Conservation (phyloP, 495 filamentous ascomycete species). For the Aspergillus kassunensis region DNA sequence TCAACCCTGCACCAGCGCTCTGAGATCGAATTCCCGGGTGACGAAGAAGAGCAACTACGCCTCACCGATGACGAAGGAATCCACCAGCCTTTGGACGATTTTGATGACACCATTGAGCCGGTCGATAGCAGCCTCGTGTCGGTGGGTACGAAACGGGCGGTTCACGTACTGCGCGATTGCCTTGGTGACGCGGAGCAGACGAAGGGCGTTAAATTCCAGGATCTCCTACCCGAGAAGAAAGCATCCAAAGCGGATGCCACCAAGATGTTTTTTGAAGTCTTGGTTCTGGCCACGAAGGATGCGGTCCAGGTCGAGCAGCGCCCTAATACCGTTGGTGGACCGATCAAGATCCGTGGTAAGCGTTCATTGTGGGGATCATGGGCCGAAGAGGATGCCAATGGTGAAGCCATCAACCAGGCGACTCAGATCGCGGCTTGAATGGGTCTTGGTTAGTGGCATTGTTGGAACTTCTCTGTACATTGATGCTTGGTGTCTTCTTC, state of each 20-base stretch:
- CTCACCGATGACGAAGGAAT: conserved; percentile 53
- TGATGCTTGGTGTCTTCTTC: conserved; percentile 3
- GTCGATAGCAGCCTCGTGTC: conserved; percentile 80
- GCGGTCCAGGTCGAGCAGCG: conserved; percentile 95
- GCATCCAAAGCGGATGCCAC: conserved; percentile 86
- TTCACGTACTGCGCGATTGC: conserved; percentile 86
- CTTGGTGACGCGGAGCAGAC: conserved; percentile 68
- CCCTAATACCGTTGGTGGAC: conserved; percentile 65
- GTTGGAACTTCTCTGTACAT: conserved; percentile 6
- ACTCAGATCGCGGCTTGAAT: conserved; percentile 27
- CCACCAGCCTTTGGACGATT: conserved; percentile 43
- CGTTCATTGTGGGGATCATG: conserved; percentile 90
- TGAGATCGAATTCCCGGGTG: conserved; percentile 62
- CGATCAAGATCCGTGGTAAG: conserved; percentile 79
- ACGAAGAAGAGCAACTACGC: conserved; percentile 46
- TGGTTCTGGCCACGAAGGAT: conserved; percentile 96
- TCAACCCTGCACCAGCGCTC: conserved; percentile 45
- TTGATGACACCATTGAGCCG: conserved; percentile 80
- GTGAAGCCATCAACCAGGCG: conserved; percentile 44
- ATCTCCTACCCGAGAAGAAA: conserved; percentile 74
- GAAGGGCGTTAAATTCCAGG: conserved; percentile 84
- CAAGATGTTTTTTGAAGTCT: conserved; percentile 97
- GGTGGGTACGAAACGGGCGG: conserved; percentile 86
- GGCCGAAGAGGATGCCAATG: conserved; percentile 79
- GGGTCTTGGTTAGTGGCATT: neutral